Conservation (phyloP, 345 rosid genomes). For the Passiflora organensis region DNA sequence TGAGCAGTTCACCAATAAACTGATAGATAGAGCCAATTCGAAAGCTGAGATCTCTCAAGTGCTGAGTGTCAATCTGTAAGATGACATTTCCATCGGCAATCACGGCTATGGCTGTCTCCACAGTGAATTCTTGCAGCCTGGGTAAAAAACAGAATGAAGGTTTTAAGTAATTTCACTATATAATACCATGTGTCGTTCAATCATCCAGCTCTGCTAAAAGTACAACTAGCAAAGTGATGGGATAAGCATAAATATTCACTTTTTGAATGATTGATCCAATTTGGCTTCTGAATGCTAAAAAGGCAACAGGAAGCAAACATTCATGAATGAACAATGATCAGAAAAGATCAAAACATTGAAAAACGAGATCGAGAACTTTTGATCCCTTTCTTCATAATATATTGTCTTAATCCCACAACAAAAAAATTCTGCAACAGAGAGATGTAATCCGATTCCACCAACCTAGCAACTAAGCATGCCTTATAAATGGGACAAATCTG, state of each 20-base stretch:
- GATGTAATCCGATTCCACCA: too few species aligned
- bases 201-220: not conserved
- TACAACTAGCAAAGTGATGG: not conserved
- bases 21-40: slow-evolving; percentile 62
- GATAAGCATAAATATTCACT: not conserved
- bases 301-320: too few species aligned
- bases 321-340: too few species aligned
- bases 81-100: slow-evolving; percentile 47
- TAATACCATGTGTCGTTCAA: not conserved
- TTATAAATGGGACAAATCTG: too few species aligned
- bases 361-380: too few species aligned
- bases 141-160: slow-evolving; percentile 10
- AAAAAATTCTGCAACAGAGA: too few species aligned
- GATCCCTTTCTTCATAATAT: too few species aligned
- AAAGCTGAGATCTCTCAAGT: slow-evolving; percentile 64
- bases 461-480: too few species aligned
- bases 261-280: not conserved
- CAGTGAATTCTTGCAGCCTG: slow-evolving; percentile 55
- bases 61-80: slow-evolving; percentile 57
- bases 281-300: not conserved
- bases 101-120: slow-evolving; percentile 48
- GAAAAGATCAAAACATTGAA: too few species aligned
- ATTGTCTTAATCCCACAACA: too few species aligned
- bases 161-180: not conserved
- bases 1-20: slow-evolving; percentile 74